Evolutionary conservation across 305 asterid species (phyloP).

Genomic region (Striga hermonthica): DNA sequence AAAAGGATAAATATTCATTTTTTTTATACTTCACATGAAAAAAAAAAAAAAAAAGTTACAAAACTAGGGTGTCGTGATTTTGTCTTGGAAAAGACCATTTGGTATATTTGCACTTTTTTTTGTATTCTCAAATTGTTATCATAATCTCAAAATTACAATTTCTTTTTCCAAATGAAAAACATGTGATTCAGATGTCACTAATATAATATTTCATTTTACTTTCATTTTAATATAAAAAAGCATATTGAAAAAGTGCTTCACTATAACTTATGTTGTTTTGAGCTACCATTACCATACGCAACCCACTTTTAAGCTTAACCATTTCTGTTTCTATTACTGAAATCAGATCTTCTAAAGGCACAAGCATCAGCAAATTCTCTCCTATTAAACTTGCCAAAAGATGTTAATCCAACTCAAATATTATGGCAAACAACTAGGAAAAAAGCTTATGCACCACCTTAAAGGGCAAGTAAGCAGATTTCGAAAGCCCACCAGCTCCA

Average conservation of each 20-base stretch:
- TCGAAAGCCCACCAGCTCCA: slow-evolving; percentile 65
- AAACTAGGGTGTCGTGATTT: too few species aligned
- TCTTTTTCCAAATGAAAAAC: too few species aligned
- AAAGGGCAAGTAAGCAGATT: slow-evolving; percentile 92
- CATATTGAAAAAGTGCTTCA: not conserved
- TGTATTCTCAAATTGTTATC: too few species aligned
- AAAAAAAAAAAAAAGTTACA: too few species aligned
- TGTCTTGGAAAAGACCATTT: too few species aligned
- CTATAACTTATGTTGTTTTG: not conserved
- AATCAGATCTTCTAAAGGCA: not conserved
- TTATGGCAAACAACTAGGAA: slow-evolving; percentile 11
- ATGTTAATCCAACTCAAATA: not conserved
- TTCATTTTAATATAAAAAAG: too few species aligned
- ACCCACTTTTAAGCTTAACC: not conserved
- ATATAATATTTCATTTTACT: too few species aligned
- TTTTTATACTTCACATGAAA: too few species aligned
- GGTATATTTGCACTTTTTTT: too few species aligned
- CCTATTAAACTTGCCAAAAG: not conserved
- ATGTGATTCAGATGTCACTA: too few species aligned
- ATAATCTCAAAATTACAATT: too few species aligned
- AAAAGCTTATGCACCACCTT: slow-evolving; percentile 60
- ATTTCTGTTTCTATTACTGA: not conserved
- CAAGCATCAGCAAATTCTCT: not conserved
- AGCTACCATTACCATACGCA: not conserved
- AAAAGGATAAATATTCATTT: not conserved